These are phyloP conservation scores for Asclepias syriaca DNA, from an alignment of 257 asterid genomes.

Conservation along the genomic window DNA sequence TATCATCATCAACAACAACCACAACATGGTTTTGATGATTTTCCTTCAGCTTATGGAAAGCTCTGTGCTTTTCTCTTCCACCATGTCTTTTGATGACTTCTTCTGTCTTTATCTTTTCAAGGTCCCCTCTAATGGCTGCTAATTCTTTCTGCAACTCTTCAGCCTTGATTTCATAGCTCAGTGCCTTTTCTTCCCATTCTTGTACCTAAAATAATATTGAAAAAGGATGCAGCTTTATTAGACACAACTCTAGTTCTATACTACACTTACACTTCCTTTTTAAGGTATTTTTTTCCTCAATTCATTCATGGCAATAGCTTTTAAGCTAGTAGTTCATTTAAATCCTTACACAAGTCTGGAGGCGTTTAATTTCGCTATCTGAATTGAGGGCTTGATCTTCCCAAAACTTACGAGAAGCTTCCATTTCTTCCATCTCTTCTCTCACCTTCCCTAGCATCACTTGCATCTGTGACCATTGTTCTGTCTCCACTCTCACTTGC, in stretches of 20 bases:
- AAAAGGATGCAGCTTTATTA: no score
- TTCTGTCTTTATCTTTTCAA: conserved; percentile 23
- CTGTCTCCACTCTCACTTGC: conserved; percentile 88
- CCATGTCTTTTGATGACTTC: conserved; percentile 32
- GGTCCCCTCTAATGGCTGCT: conserved; percentile 30
- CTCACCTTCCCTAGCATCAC: conserved; percentile 73
- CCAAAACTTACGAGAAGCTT: conserved; percentile 68
- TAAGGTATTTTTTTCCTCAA: no score
- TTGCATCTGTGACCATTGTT: conserved; percentile 97
- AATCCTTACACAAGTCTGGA: conserved; percentile 46
- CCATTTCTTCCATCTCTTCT: conserved; percentile 72
- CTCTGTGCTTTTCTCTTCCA: conserved; percentile 28
- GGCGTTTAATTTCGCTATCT: conserved; percentile 41
- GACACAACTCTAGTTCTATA: no score
- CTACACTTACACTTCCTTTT: no score
- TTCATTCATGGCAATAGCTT: no score
- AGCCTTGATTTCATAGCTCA: conserved; percentile 42
- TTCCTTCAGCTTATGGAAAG: conserved; percentile 20
- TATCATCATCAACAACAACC: neutral
- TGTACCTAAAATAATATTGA: conserved; percentile 37
- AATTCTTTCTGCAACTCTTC: conserved; percentile 36
- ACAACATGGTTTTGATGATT: neutral
- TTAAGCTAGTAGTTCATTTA: neutral
- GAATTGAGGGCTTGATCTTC: conserved; percentile 53
- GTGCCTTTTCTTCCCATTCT: conserved; percentile 68